These are phyloP conservation scores for Fusarium redolens DNA, from an alignment of 2,329 filamentous ascomycete genomes.

Conservation along the genomic window DNA sequence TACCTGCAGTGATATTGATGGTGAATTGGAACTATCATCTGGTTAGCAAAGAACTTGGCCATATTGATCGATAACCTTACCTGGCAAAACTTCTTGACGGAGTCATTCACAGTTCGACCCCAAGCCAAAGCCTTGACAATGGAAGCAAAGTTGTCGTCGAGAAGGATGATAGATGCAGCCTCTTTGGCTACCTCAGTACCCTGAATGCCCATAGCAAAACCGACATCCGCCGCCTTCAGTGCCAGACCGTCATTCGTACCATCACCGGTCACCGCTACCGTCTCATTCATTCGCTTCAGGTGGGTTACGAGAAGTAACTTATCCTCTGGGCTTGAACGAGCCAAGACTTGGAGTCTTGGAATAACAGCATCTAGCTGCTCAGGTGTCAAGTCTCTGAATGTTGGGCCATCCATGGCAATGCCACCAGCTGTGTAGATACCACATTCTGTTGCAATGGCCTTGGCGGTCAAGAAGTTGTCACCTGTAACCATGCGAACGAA, in stretches of 20 bases:
- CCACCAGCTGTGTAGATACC: conserved; percentile 71
- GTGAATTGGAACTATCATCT: conserved; percentile 69
- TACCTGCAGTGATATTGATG: conserved; percentile 75
- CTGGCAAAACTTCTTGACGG: conserved; percentile 75
- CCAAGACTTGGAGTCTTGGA: conserved; percentile 62
- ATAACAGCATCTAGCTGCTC: conserved; percentile 65
- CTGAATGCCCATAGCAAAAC: conserved; percentile 75
- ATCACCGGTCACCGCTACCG: conserved; percentile 73
- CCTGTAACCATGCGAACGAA: conserved; percentile 71
- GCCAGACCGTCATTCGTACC: conserved; percentile 75
- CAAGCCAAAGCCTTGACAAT: conserved; percentile 75
- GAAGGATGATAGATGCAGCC: conserved; percentile 74
- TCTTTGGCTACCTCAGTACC: conserved; percentile 77
- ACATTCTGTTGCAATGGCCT: conserved; percentile 72
- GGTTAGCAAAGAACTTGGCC: neutral
- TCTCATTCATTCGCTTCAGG: conserved; percentile 66
- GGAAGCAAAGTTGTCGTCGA: conserved; percentile 74
- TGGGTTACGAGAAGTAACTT: conserved; percentile 66
- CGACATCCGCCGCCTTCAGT: conserved; percentile 73
- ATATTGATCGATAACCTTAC: conserved; percentile 39
- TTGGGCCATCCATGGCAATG: conserved; percentile 74
- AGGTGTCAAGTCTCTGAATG: conserved; percentile 67
- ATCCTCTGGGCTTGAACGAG: conserved; percentile 69
- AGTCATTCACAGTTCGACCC: conserved; percentile 76
- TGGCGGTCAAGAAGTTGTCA: conserved; percentile 66